Conservation (phyloP, 2,329 filamentous ascomycete species). For the Fusarium sp. region DNA sequence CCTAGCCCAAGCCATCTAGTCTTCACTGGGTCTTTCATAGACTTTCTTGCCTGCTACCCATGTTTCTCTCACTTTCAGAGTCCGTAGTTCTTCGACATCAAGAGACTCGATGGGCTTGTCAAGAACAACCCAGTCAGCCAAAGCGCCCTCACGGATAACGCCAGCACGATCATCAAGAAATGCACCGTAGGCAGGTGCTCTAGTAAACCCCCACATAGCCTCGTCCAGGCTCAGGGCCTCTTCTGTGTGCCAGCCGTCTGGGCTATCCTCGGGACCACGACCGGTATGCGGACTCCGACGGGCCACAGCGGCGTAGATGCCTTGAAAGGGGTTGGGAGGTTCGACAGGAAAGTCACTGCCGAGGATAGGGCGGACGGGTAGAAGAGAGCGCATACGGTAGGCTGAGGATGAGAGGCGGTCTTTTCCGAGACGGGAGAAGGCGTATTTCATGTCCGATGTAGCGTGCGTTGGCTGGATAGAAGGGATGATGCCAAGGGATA, state of each 20-base stretch:
- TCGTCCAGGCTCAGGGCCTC: slow-evolving; percentile 71
- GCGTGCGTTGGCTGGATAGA: slow-evolving; percentile 80
- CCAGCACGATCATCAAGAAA: slow-evolving; percentile 72
- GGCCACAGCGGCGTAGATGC: slow-evolving; percentile 76
- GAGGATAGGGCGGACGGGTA: slow-evolving; percentile 67
- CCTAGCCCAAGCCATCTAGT: not conserved
- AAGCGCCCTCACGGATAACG: slow-evolving; percentile 69
- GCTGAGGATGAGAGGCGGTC: slow-evolving; percentile 68
- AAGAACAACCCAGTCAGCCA: slow-evolving; percentile 79
- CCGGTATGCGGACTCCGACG: slow-evolving; percentile 71
- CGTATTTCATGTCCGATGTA: slow-evolving; percentile 78
- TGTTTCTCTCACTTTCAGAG: slow-evolving; percentile 71
- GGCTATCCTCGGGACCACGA: slow-evolving; percentile 60
- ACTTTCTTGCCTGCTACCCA: slow-evolving; percentile 73
- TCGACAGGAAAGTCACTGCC: slow-evolving; percentile 81
- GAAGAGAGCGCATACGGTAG: slow-evolving; percentile 75
- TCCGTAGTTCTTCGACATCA: slow-evolving; percentile 65
- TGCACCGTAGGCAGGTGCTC: slow-evolving; percentile 68
- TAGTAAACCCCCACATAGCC: slow-evolving; percentile 73
- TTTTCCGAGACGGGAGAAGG: slow-evolving; percentile 69
- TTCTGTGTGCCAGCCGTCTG: slow-evolving; percentile 69
- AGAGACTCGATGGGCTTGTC: slow-evolving; percentile 67
- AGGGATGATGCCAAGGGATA: slow-evolving; percentile 71
- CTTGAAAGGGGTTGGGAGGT: slow-evolving; percentile 75
- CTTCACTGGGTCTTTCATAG: slow-evolving; percentile 49